Percentiles rank a stretch among this genome's conserved stretches.
These are phyloP conservation scores for Fusarium humuli DNA, from an alignment of 2,329 filamentous ascomycete species.

Conservation along the genomic window DNA sequence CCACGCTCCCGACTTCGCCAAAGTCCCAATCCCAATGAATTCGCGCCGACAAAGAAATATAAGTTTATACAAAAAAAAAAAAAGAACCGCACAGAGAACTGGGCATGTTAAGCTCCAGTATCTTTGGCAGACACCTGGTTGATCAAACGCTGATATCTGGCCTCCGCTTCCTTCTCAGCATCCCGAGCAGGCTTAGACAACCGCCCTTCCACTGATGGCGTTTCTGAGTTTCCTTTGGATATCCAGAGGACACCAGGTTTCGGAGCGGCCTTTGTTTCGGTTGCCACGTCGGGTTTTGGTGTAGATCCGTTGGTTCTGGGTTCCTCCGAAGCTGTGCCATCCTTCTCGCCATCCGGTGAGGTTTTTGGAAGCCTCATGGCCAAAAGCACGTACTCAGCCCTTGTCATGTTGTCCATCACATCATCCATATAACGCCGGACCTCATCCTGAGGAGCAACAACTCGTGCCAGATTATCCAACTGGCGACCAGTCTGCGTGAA, in stretches of 20 bases:
- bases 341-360: conserved; percentile 48
- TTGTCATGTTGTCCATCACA: conserved; percentile 75
- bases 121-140: conserved; percentile 53
- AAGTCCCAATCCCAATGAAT: conserved; percentile 25
- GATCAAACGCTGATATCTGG: conserved; percentile 54
- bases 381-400: conserved; percentile 74
- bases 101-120: conserved; percentile 25
- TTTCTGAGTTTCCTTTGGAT: conserved; percentile 42
- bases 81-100: neutral
- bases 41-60: conserved; percentile 28
- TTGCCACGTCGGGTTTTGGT: conserved; percentile 47
- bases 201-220: conserved; percentile 31
- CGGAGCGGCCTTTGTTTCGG: conserved; percentile 37
- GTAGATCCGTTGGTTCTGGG: conserved; percentile 48
- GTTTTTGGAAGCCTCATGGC: conserved; percentile 72
- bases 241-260: conserved; percentile 54
- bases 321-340: conserved; percentile 47
- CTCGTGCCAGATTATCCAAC: conserved; percentile 69
- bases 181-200: conserved; percentile 47
- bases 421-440: conserved; percentile 76
- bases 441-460: conserved; percentile 72
- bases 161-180: conserved; percentile 52
- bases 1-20: conserved; percentile 42
- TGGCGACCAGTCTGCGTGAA: conserved; percentile 65
- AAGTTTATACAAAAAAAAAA: conserved; percentile 28